Base-by-base conservation (phyloP, 495 filamentous ascomycete species). In the Talaromyces nanjingensis region DNA sequence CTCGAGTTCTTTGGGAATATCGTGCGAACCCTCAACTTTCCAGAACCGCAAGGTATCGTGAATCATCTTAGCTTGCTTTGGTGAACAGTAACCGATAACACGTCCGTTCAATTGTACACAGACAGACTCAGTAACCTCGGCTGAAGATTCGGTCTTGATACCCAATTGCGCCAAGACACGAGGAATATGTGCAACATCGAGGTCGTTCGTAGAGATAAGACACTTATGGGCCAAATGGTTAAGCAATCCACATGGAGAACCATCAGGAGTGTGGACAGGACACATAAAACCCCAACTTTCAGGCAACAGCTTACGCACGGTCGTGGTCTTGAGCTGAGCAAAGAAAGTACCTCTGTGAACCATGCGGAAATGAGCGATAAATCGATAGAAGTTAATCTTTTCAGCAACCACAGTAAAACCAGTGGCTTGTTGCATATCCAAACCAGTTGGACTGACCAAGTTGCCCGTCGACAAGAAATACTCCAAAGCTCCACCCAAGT, bases 341-440 rank as follows among this genome's bases (percentile, higher is more conserved):
- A 98, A 98, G 85, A 98, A 98, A 75, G 91, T 94, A 77, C 94
- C 94, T 87, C 94, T 84, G 75, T 98, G 94, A 65, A 98, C 92
- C 92, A 97, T 97, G 59, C 94, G 91, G 82, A 98, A 98, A 73
- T 98, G 94, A 79, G 91, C 93, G 77, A 98, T 96, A 78, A 98
- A 98, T 67, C 94, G 90, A 70, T 96, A 88, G 79, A 98, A 98
- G 81, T 98, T 98, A 70, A 98, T 92, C 82, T 98, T 98, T 75
- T 98, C 94, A 4, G 94, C 94, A 62, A 97, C 93, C 42, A 98
- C 90, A 0, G 90, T 96, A 76, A 94, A 98, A 63, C 94, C 94
- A 29, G 94, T 96, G 1, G 87, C 84, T 72, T 98, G 94, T 67
- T 97, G 93, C 65, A 97, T 74, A 83, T 98, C 94, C 54, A 98